phyloP scores from a whole-genome alignment of 148 eudicot species.

The Camellia granthamiana region DNA sequence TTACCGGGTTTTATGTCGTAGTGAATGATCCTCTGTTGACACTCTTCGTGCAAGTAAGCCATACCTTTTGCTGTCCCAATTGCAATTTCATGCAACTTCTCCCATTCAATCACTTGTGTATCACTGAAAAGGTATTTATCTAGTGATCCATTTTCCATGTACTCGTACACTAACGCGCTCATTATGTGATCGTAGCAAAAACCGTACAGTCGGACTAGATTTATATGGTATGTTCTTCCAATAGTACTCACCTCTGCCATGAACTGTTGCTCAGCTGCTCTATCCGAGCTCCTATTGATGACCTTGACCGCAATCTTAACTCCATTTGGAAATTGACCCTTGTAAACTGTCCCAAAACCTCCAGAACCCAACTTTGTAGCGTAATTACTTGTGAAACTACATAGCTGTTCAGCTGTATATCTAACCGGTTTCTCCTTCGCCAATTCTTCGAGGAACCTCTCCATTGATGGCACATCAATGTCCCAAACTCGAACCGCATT shows the following conservation, averaged over 20 bases:
- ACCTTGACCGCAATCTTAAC: slow-evolving; percentile 23
- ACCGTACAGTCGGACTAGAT: slow-evolving; percentile 11
- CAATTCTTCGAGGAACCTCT: slow-evolving; percentile 11
- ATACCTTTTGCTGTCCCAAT: slow-evolving; percentile 10
- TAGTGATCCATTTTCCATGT: slow-evolving; percentile 16
- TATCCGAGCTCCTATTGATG: slow-evolving; percentile 11
- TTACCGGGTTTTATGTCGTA: slow-evolving; percentile 15
- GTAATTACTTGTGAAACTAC: slow-evolving; percentile 9
- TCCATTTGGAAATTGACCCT: slow-evolving; percentile 27
- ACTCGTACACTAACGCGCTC: slow-evolving; percentile 10
- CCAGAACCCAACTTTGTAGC: slow-evolving; percentile 20
- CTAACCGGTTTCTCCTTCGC: slow-evolving; percentile 2
- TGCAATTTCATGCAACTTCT: slow-evolving; percentile 2
- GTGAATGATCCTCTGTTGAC: slow-evolving; percentile 7
- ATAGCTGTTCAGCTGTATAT: not conserved
- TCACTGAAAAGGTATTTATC: slow-evolving; percentile 9
- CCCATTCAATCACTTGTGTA: slow-evolving; percentile 1
- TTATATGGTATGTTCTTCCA: slow-evolving; percentile 14
- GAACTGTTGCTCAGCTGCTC: slow-evolving; percentile 25
- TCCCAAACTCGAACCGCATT: not conserved
- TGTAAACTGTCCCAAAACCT: slow-evolving; percentile 27
- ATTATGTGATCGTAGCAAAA: not conserved
- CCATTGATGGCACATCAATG: not conserved
- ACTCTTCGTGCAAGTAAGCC: slow-evolving; percentile 8
- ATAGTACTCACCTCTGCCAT: slow-evolving; percentile 16